Conservation (phyloP, 2,329 filamentous ascomycete species). For the Aschersonia sp. region DNA sequence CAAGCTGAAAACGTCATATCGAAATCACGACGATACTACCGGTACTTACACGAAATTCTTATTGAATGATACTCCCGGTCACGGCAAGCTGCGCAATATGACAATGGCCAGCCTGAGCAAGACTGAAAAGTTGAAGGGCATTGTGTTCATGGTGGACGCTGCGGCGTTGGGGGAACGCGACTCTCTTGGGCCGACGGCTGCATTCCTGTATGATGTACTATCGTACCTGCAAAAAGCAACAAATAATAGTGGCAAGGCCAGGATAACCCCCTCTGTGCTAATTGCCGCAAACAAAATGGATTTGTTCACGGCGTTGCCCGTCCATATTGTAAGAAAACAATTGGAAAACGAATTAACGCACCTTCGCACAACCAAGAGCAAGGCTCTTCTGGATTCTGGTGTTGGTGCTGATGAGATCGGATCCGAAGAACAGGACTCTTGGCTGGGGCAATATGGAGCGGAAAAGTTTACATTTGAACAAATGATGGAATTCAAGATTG, state of each 20-base stretch:
- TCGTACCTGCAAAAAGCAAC: slow-evolving; percentile 64
- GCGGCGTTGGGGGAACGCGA: slow-evolving; percentile 47
- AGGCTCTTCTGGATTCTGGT: slow-evolving; percentile 69
- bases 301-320: slow-evolving; percentile 81
- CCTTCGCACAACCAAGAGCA: slow-evolving; percentile 62
- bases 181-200: slow-evolving; percentile 56
- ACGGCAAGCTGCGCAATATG: slow-evolving; percentile 76
- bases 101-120: slow-evolving; percentile 38
- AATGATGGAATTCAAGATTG: slow-evolving; percentile 70
- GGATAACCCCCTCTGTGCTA: slow-evolving; percentile 50
- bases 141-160: slow-evolving; percentile 85
- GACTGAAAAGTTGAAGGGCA: slow-evolving; percentile 43
- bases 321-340: slow-evolving; percentile 55
- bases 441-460: slow-evolving; percentile 69
- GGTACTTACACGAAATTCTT: slow-evolving; percentile 54
- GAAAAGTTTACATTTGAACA: slow-evolving; percentile 66
- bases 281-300: slow-evolving; percentile 93
- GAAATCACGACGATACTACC: slow-evolving; percentile 39
- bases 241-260: slow-evolving; percentile 22
- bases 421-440: slow-evolving; percentile 62
- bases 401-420: slow-evolving; percentile 48
- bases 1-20: slow-evolving; percentile 27
- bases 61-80: slow-evolving; percentile 81
- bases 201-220: slow-evolving; percentile 83
- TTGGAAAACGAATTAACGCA: slow-evolving; percentile 71